Evolutionary conservation across 306 rosid genomes (phyloP).

Genomic region (Phaseolus lunatus): DNA sequence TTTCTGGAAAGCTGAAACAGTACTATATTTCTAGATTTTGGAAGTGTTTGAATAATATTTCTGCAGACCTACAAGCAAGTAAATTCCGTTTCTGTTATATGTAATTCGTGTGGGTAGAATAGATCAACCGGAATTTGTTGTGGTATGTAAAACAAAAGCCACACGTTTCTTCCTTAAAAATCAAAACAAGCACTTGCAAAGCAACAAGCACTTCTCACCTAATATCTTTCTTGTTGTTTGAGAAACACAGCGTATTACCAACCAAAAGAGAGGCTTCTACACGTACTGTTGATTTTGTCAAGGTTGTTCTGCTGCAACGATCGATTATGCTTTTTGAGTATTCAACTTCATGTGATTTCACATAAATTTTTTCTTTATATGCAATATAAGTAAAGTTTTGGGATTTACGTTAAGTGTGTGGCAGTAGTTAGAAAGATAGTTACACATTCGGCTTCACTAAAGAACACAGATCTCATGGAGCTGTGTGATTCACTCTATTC

Average conservation of each 20-base stretch:
- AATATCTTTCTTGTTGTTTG: slow-evolving; percentile 57
- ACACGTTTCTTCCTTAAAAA: slow-evolving; percentile 55
- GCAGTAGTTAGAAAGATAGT: slow-evolving; percentile 27
- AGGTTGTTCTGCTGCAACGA: slow-evolving; percentile 51
- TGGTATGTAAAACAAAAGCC: slow-evolving; percentile 42
- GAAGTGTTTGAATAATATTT: slow-evolving; percentile 30
- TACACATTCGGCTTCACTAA: slow-evolving; percentile 24
- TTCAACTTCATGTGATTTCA: slow-evolving; percentile 35
- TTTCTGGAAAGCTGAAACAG: not conserved
- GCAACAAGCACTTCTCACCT: slow-evolving; percentile 77
- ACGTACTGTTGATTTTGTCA: slow-evolving; percentile 26
- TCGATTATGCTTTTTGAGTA: slow-evolving; percentile 39
- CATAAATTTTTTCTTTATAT: not conserved
- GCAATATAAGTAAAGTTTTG: slow-evolving; percentile 28
- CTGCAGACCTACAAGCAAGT: slow-evolving; percentile 31
- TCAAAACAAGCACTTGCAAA: slow-evolving; percentile 58
- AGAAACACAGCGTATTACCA: slow-evolving; percentile 47
- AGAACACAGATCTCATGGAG: slow-evolving; percentile 15
- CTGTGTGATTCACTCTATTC: slow-evolving; percentile 10
- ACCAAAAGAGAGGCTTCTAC: slow-evolving; percentile 36
- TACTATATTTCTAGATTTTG: slow-evolving; percentile 7
- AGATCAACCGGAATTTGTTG: slow-evolving; percentile 33
- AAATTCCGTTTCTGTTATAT: slow-evolving; percentile 45
- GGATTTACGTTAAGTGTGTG: slow-evolving; percentile 35
- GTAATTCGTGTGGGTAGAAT: slow-evolving; percentile 24